phyloP scores from a whole-genome alignment of 192 early-diverging fungal species.

The Rhizophagus sp. region DNA sequence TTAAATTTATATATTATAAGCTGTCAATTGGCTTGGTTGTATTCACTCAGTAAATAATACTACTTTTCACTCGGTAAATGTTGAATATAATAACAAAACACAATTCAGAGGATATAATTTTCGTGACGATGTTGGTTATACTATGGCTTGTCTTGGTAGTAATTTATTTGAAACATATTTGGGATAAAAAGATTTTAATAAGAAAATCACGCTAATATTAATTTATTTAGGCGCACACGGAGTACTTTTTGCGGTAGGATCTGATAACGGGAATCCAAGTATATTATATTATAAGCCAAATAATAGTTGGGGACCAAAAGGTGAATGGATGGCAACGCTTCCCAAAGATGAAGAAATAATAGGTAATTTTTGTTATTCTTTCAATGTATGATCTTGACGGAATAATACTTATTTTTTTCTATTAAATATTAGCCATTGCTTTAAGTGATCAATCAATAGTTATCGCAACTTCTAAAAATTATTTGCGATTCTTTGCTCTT shows the following conservation, averaged over 20 bases:
- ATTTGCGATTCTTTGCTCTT: constrained; percentile 76
- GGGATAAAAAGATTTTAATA: not conserved
- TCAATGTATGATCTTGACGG: not conserved
- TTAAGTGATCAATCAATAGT: constrained; percentile 66
- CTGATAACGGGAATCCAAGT: constrained; percentile 49
- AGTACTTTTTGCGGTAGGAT: constrained; percentile 68
- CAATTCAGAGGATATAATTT: constrained; percentile 78
- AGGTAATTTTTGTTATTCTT: constrained; percentile 34
- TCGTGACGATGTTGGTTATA: constrained; percentile 74
- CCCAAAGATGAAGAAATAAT: constrained; percentile 67
- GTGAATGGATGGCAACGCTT: constrained; percentile 77
- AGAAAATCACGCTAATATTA: not conserved
- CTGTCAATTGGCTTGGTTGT: constrained; percentile 84
- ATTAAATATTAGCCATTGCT: constrained; percentile 58
- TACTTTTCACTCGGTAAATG: constrained; percentile 74
- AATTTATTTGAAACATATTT: not conserved
- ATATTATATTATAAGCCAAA: constrained; percentile 72
- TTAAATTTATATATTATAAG: constrained; percentile 33
- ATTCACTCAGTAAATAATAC: constrained; percentile 74
- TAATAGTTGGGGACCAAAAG: constrained; percentile 67
- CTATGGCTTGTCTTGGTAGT: constrained; percentile 71
- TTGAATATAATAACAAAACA: constrained; percentile 89
- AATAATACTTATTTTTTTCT: not conserved
- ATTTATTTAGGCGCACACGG: constrained; percentile 53
- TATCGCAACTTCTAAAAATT: constrained; percentile 72